Conservation (phyloP, 2,329 filamentous ascomycete species). For the Xylaria sp. region DNA sequence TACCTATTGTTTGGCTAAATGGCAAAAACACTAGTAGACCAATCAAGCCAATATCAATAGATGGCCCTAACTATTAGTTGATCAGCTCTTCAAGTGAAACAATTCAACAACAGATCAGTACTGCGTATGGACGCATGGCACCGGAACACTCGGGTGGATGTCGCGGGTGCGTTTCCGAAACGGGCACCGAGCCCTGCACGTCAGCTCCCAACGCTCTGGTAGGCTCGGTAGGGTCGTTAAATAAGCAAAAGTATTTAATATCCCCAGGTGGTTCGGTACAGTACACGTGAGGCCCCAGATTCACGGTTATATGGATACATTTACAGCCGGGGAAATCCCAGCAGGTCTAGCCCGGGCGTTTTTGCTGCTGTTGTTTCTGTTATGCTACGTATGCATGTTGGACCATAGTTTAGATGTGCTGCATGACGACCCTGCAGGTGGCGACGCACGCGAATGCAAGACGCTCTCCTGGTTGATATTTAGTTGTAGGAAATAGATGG, state of each 20-base stretch:
- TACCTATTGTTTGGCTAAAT: neutral
- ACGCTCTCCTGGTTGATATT: neutral
- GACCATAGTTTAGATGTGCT: neutral
- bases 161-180: neutral
- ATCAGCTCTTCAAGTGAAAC: neutral
- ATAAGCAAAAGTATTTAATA: neutral
- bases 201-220: slow-evolving; percentile 13
- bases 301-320: slow-evolving; percentile 4
- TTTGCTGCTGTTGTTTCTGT: neutral
- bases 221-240: slow-evolving; percentile 8
- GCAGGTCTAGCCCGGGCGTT: neutral
- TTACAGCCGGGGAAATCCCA: neutral
- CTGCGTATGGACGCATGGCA: neutral
- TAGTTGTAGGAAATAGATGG: slow-evolving; percentile 6
- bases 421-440: slow-evolving; percentile 13
- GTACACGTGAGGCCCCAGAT: neutral
- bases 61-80: neutral
- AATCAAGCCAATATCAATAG: neutral
- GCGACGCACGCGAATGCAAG: slow-evolving; percentile 3
- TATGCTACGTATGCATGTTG: neutral
- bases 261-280: neutral
- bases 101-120: neutral
- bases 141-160: neutral
- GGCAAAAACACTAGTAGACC: neutral
- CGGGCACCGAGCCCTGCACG: neutral